Percentiles rank a stretch among this genome's conserved stretches.
Evolutionary conservation across 345 rosid genomes (phyloP).

Genomic region (Syzygium aqueum): DNA sequence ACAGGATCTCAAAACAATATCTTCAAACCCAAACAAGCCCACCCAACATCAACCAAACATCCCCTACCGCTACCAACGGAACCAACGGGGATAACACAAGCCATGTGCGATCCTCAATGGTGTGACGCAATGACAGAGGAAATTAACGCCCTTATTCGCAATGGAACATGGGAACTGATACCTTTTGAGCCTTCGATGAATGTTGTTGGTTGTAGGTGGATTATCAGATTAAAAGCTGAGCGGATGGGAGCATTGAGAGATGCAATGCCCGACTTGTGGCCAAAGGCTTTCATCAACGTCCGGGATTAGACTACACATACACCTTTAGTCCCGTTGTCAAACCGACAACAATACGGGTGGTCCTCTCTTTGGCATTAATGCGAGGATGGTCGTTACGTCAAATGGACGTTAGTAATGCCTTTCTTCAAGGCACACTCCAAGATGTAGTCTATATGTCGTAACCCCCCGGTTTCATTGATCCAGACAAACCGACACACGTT

Average conservation of each 20-base stretch:
- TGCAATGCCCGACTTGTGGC: background rate
- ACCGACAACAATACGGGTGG: background rate
- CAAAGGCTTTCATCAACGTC: background rate
- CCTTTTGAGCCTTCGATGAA: background rate
- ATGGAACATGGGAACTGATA: background rate
- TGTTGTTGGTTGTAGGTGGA: background rate
- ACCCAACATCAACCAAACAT: background rate
- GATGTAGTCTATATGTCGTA: background rate
- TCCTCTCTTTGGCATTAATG: background rate
- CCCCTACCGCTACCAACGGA: background rate
- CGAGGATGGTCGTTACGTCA: background rate
- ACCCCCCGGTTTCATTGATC: background rate
- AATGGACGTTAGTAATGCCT: background rate
- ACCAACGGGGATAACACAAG: background rate
- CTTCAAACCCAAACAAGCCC: background rate
- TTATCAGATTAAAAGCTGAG: background rate
- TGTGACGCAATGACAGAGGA: background rate
- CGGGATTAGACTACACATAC: background rate
- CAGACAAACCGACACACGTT: background rate
- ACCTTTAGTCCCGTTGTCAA: background rate
- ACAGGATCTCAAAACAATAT: background rate
- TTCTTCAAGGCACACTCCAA: background rate
- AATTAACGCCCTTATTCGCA: background rate
- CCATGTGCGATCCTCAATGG: background rate
- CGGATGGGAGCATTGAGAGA: background rate